Evolutionary conservation across 176 grass and related monocot species (phyloP).

Genomic region (Hyparrhenia diplandra): DNA sequence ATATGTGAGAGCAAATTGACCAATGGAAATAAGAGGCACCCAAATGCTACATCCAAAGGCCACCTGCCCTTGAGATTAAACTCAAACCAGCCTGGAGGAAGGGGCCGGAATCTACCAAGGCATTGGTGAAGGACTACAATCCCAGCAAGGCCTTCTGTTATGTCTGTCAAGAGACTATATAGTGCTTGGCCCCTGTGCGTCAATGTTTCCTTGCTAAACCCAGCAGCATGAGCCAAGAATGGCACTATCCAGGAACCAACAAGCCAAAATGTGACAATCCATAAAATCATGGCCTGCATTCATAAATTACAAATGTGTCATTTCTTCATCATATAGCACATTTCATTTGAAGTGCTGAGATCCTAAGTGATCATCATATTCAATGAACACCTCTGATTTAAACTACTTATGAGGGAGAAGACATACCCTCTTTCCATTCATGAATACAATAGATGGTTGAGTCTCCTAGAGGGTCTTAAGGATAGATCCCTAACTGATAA

Average conservation of each 20-base stretch:
- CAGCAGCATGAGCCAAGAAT: constrained; percentile 81
- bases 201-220: constrained; percentile 89
- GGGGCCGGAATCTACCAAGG: constrained; percentile 78
- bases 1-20: constrained; percentile 91
- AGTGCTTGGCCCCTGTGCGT: constrained; percentile 88
- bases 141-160: constrained; percentile 81
- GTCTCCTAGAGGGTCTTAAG: too few relatives aligned
- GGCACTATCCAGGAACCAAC: constrained; percentile 99
- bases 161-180: constrained; percentile 89
- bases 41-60: constrained; percentile 68
- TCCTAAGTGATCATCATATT: neutral
- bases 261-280: constrained; percentile 95
- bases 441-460: too few relatives aligned
- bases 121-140: constrained; percentile 90
- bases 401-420: neutral
- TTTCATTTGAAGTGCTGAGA: constrained; percentile 11
- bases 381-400: neutral
- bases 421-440: too few relatives aligned
- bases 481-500: too few relatives aligned
- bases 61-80: constrained; percentile 78
- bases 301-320: constrained; percentile 10
- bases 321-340: constrained; percentile 12
- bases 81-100: constrained; percentile 87
- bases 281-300: constrained; percentile 88
- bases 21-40: constrained; percentile 74